These are phyloP conservation scores for Trypanosoma grayi DNA, from an alignment of 208 protist species.

Conservation along the genomic window DNA sequence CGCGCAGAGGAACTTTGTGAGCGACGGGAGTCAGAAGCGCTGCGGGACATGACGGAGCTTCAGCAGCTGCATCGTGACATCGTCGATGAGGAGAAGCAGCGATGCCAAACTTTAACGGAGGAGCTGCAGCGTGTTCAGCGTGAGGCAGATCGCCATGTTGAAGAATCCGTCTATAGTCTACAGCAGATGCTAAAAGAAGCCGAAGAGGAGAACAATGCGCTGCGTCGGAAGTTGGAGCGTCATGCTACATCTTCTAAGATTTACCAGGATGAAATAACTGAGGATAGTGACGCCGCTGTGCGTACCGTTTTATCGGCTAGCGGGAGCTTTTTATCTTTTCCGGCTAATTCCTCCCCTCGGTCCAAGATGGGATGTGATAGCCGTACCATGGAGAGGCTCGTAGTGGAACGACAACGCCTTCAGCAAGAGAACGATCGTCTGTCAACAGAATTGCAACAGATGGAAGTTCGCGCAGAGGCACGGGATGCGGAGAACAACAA, in stretches of 20 bases:
- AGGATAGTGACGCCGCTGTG: conserved; percentile 3
- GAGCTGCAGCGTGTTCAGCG: conserved; percentile 36
- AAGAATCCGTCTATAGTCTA: conserved; percentile 48
- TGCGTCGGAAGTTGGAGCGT: conserved; percentile 44
- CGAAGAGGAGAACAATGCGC: conserved; percentile 41
- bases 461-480: conserved; percentile 62
- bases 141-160: conserved; percentile 43
- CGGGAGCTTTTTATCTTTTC: not conserved
- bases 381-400: conserved; percentile 4
- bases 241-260: not conserved
- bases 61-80: conserved; percentile 55
- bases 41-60: conserved; percentile 73
- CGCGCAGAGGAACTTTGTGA: conserved; percentile 74
- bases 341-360: not conserved
- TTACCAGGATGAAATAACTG: conserved; percentile 1
- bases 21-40: conserved; percentile 61
- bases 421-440: conserved; percentile 78
- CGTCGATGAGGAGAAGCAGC: conserved; percentile 56
- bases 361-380: not conserved
- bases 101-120: conserved; percentile 34
- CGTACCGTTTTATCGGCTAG: conserved; percentile 1
- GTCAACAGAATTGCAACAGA: conserved; percentile 57
- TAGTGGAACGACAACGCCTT: conserved; percentile 29
- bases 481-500: conserved; percentile 64
- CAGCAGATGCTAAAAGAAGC: conserved; percentile 35